Conservation (phyloP, 2,329 filamentous ascomycete genomes). For the Colletotrichum agaves region DNA sequence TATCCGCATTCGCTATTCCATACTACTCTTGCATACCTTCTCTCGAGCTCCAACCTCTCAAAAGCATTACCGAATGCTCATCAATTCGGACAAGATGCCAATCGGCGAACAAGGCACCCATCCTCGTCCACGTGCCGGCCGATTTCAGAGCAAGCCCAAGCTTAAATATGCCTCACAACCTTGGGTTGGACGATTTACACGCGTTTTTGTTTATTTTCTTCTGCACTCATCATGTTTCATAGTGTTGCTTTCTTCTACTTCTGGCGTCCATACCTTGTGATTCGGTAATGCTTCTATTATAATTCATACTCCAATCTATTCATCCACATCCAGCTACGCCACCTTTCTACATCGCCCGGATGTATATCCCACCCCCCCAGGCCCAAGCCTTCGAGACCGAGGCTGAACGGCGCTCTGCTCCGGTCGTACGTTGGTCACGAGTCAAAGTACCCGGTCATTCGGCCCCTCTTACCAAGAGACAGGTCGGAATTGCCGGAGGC, state of each 20-base stretch:
- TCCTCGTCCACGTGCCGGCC: not conserved
- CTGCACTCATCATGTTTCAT: constrained; percentile 16
- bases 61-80: constrained; percentile 18
- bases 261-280: constrained; percentile 11
- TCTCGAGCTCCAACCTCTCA: constrained; percentile 25
- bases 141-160: not conserved
- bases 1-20: constrained; percentile 30
- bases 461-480: constrained; percentile 14
- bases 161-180: constrained; percentile 33
- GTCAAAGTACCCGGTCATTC: not conserved
- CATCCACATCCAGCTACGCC: not conserved
- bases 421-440: not conserved
- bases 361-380: constrained; percentile 35
- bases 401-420: not conserved
- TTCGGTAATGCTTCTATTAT: constrained; percentile 4
- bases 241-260: constrained; percentile 11
- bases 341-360: constrained; percentile 4
- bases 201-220: constrained; percentile 8
- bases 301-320: not conserved
- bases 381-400: not conserved
- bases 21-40: constrained; percentile 26
- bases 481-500: constrained; percentile 28
- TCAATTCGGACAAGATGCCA: constrained; percentile 18
- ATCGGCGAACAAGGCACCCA: not conserved
- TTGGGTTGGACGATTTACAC: not conserved